Conservation (phyloP, 202 grass and related monocot genomes). For the Panicum hallii region DNA sequence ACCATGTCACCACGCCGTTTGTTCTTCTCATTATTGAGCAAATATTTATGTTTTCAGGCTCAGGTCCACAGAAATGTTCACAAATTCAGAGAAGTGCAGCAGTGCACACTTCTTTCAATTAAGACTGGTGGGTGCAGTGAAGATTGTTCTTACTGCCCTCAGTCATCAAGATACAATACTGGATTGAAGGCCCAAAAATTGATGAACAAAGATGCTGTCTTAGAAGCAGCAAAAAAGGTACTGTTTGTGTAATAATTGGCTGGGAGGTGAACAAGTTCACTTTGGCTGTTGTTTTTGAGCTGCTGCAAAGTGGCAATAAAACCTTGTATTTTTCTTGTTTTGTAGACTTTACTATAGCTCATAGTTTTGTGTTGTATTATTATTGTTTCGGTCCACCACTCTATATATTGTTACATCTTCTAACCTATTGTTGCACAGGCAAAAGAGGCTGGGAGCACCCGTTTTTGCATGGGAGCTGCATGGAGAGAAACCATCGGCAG, state of each 20-base stretch:
- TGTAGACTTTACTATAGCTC: not conserved
- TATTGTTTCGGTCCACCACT: not conserved
- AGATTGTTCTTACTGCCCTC: conserved; percentile 97
- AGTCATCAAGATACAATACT: conserved; percentile 90
- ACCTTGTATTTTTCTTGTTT: not conserved
- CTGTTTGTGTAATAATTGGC: conserved; percentile 8
- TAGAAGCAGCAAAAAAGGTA: conserved; percentile 93
- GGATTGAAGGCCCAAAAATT: conserved; percentile 89
- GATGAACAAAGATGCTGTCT: conserved; percentile 91
- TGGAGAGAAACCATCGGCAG: conserved; percentile 96
- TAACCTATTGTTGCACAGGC: conserved; percentile 58
- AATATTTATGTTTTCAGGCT: conserved; percentile 60
- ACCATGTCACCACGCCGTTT: not conserved
- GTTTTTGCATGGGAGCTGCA: conserved; percentile 98
- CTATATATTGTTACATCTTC: not conserved
- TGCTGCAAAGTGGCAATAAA: not conserved
- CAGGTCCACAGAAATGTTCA: conserved; percentile 89
- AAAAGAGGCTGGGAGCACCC: conserved; percentile 95
- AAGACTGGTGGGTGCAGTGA: conserved; percentile 99
- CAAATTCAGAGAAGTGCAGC: conserved; percentile 96
- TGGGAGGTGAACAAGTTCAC: conserved; percentile 29
- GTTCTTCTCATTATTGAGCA: conserved; percentile 37
- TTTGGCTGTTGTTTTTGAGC: not conserved
- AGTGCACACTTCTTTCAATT: conserved; percentile 98
- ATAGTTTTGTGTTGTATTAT: not conserved